Percentiles rank a stretch among this genome's conserved stretches.
These are phyloP conservation scores for Nicotiana sylvestris DNA, from an alignment of 257 asterid species.

Conservation along the genomic window DNA sequence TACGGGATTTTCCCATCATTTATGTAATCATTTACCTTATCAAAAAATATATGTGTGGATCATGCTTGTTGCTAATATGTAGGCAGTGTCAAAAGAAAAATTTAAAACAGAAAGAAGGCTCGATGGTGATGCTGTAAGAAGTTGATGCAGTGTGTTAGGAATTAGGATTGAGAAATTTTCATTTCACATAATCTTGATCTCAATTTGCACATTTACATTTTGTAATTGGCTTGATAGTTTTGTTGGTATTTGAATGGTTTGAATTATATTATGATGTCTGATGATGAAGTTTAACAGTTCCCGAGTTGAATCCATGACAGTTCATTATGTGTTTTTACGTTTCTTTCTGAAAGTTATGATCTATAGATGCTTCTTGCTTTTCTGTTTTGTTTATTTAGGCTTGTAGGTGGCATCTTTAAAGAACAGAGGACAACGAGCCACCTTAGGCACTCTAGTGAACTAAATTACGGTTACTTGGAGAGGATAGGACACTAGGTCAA, in stretches of 20 bases:
- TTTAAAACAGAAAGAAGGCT: constrained; percentile 8
- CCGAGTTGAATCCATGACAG: neutral
- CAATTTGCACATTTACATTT: neutral
- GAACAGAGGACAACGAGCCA: neutral
- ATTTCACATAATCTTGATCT: constrained; percentile 4
- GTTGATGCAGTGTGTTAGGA: constrained; percentile 7
- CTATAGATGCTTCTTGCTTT: neutral
- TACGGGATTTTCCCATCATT: too few relatives aligned
- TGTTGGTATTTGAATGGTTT: neutral
- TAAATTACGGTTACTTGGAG: neutral
- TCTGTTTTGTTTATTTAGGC: neutral
- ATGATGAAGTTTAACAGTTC: neutral
- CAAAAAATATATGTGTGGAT: neutral
- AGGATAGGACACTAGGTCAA: neutral
- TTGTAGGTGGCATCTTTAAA: neutral
- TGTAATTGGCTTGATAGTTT: neutral
- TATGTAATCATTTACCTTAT: too few relatives aligned
- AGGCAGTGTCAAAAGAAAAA: neutral
- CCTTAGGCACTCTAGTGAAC: neutral
- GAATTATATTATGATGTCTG: neutral
- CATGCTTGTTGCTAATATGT: neutral
- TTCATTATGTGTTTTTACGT: neutral
- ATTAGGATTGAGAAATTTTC: neutral
- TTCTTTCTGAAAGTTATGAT: neutral
- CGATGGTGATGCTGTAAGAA: neutral